Percentiles rank a stretch among this genome's conserved stretches.
Conservation (phyloP, 2,329 filamentous ascomycete species). For the Nigrograna mackinnonii region DNA sequence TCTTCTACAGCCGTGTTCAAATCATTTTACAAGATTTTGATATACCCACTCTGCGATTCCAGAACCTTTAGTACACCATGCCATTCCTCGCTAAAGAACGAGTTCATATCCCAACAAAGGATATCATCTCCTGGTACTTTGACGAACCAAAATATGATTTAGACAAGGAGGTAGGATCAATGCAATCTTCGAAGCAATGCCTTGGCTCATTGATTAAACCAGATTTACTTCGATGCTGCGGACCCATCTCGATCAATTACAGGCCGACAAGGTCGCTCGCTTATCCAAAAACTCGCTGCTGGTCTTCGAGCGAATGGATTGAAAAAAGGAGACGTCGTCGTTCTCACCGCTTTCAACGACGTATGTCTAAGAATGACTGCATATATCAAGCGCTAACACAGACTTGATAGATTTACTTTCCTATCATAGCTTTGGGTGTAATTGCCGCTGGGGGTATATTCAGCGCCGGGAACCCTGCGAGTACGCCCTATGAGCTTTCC, state of each 20-base stretch:
- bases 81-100: constrained; percentile 2
- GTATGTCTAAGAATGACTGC: constrained; percentile 26
- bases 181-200: too few species aligned
- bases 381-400: not conserved
- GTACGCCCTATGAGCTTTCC: constrained; percentile 31
- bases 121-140: constrained; percentile 5
- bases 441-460: constrained; percentile 37
- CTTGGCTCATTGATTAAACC: not conserved
- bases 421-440: constrained; percentile 19
- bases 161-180: constrained; percentile 3
- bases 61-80: too few species aligned
- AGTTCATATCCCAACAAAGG: constrained; percentile 1
- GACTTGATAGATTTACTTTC: constrained; percentile 3
- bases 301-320: constrained; percentile 54
- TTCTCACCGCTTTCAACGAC: constrained; percentile 59
- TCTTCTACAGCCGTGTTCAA: too few species aligned
- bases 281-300: constrained; percentile 54
- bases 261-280: constrained; percentile 45
- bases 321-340: constrained; percentile 52
- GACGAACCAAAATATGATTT: constrained; percentile 5
- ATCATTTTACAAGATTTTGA: too few species aligned
- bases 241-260: constrained; percentile 50
- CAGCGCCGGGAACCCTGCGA: constrained; percentile 40
- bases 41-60: too few species aligned
- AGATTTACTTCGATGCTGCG: constrained; percentile 55